Evolutionary conservation across 2,329 filamentous ascomycete species (phyloP).

Genomic region (Diplodia scrobiculata): DNA sequence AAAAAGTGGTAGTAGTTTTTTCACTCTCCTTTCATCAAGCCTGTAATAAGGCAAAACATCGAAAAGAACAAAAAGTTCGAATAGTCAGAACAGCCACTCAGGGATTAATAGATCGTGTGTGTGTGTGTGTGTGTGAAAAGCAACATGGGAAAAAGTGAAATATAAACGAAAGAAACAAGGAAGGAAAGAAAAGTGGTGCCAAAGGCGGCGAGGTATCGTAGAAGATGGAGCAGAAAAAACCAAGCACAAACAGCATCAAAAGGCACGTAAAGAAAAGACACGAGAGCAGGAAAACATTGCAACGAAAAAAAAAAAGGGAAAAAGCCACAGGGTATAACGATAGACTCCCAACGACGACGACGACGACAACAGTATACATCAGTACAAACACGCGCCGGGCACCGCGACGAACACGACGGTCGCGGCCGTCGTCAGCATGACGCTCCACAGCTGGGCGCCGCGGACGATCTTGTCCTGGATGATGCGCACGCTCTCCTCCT

Average conservation of each 20-base stretch:
- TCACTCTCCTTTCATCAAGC: background rate
- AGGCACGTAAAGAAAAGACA: no score
- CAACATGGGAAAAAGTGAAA: no score
- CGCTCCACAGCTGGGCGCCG: conserved; percentile 42
- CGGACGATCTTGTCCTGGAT: conserved; percentile 72
- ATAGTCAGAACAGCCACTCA: background rate
- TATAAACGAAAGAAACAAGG: background rate
- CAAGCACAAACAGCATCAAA: background rate
- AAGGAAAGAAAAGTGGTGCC: background rate
- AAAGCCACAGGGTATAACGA: conserved; percentile 5
- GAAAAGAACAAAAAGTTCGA: background rate
- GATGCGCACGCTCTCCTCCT: conserved; percentile 73
- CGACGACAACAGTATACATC: background rate
- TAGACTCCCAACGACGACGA: background rate
- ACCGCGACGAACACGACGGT: conserved; percentile 36
- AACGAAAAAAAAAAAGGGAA: background rate
- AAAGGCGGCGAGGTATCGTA: background rate
- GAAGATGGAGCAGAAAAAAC: background rate
- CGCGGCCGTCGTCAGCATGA: conserved; percentile 39
- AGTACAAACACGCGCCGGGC: conserved; percentile 30
- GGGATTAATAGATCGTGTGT: background rate
- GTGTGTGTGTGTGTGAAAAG: background rate
- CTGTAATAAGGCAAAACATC: background rate
- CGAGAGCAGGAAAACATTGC: background rate
- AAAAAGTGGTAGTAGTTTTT: no score